A percentile compares a stretch with the other conserved stretches of the same genome.
Conservation (phyloP, 805 yeast genomes). For the Pichia occidentalis region DNA sequence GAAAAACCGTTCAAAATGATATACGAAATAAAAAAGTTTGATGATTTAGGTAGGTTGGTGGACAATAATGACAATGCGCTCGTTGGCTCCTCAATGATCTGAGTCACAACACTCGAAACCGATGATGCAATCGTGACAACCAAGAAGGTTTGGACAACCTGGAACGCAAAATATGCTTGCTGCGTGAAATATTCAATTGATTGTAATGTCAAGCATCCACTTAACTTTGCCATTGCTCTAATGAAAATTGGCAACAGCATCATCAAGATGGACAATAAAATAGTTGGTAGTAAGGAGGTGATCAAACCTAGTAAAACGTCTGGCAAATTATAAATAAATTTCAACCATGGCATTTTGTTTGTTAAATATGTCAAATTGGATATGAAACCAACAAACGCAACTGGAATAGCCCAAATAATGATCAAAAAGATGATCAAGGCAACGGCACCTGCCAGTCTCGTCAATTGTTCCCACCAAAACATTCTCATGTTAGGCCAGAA, state of each 20-base stretch:
- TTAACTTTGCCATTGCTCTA: slow-evolving; percentile 51
- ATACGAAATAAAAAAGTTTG: slow-evolving; percentile 67
- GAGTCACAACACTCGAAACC: slow-evolving; percentile 60
- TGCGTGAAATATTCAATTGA: slow-evolving; percentile 59
- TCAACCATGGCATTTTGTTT: slow-evolving; percentile 46
- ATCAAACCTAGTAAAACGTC: slow-evolving; percentile 48
- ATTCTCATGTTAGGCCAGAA: slow-evolving; percentile 69
- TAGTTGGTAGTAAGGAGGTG: slow-evolving; percentile 64
- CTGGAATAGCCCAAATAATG: slow-evolving; percentile 70
- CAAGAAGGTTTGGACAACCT: slow-evolving; percentile 63
- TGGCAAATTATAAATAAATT: slow-evolving; percentile 54
- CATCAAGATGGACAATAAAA: slow-evolving; percentile 61
- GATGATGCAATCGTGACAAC: slow-evolving; percentile 68
- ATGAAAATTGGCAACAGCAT: slow-evolving; percentile 58
- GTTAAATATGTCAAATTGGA: slow-evolving; percentile 63
- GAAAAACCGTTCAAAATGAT: slow-evolving; percentile 63
- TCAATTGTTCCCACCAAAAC: slow-evolving; percentile 72
- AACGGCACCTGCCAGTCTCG: slow-evolving; percentile 45
- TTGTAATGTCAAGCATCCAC: slow-evolving; percentile 55
- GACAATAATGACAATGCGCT: slow-evolving; percentile 54
- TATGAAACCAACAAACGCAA: slow-evolving; percentile 69
- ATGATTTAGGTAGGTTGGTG: slow-evolving; percentile 63
- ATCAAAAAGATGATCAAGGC: slow-evolving; percentile 51
- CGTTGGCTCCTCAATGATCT: slow-evolving; percentile 52
- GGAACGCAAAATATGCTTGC: slow-evolving; percentile 61